phyloP scores from a whole-genome alignment of 805 yeast species.

The Candida takata region DNA sequence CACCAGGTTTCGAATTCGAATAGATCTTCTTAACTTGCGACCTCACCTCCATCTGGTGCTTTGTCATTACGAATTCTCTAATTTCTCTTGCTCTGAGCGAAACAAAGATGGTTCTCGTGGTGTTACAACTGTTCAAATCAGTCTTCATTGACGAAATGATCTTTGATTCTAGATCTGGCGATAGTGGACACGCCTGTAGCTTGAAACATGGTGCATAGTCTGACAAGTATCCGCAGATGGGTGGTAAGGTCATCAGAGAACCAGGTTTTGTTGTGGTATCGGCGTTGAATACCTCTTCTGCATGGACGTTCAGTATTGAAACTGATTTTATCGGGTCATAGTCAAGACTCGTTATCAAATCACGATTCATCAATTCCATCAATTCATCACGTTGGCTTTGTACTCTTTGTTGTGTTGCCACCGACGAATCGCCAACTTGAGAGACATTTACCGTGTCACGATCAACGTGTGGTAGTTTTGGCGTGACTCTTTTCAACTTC shows the following conservation, averaged over 20 bases:
- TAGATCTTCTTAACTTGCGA: constrained; percentile 10
- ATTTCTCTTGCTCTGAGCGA: constrained; percentile 32
- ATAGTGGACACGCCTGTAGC: constrained; percentile 47
- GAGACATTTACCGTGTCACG: constrained; percentile 13
- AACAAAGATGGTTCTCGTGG: constrained; percentile 26
- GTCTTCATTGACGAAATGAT: constrained; percentile 45
- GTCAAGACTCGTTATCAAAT: constrained; percentile 6
- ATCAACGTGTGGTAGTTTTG: constrained; percentile 23
- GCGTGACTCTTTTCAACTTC: constrained; percentile 21
- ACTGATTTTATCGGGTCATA: constrained; percentile 22
- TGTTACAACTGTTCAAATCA: constrained; percentile 29
- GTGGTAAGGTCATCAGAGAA: constrained; percentile 19
- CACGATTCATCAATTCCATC: constrained; percentile 11
- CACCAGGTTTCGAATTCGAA: constrained; percentile 6
- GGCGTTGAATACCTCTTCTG: constrained; percentile 12
- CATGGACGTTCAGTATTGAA: constrained; percentile 22
- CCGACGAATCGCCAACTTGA: constrained; percentile 5
- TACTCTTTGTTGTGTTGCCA: not conserved
- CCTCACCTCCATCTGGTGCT: constrained; percentile 6
- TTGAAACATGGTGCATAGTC: constrained; percentile 27
- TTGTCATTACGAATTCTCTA: constrained; percentile 23
- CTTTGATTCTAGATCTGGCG: constrained; percentile 42
- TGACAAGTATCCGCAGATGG: constrained; percentile 22
- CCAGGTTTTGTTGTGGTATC: not conserved
- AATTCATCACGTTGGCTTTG: constrained; percentile 10